phyloP scores from a whole-genome alignment of 2,329 filamentous ascomycete species.

The Alternaria sp. region DNA sequence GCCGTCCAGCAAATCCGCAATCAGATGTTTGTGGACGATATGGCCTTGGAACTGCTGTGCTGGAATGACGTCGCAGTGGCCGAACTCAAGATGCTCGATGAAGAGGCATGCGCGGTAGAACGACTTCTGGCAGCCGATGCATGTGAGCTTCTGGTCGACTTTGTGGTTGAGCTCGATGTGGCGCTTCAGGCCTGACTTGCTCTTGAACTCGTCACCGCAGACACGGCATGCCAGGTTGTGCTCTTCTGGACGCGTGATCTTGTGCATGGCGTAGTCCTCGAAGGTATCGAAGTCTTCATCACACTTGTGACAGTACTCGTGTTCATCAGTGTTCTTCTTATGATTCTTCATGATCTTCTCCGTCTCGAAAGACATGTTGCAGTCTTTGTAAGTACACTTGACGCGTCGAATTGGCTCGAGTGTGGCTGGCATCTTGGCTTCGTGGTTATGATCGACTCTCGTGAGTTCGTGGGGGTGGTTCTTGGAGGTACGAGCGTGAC shows the following conservation, averaged over 20 bases:
- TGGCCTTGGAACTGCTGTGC: constrained; percentile 54
- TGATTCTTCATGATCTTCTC: constrained; percentile 57
- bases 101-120: constrained; percentile 59
- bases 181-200: constrained; percentile 56
- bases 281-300: constrained; percentile 54
- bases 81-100: constrained; percentile 62
- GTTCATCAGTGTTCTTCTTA: constrained; percentile 54
- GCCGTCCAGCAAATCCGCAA: constrained; percentile 42
- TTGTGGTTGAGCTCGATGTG: constrained; percentile 61
- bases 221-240: constrained; percentile 62
- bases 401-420: constrained; percentile 31
- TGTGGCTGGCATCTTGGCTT: constrained; percentile 29
- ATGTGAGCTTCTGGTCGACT: constrained; percentile 58
- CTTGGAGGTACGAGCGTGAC: background rate
- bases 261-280: constrained; percentile 57
- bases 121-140: constrained; percentile 57
- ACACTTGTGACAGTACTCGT: constrained; percentile 56
- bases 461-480: background rate
- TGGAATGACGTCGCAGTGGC: constrained; percentile 55
- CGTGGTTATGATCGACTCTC: background rate
- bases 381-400: constrained; percentile 56
- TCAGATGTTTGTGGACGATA: constrained; percentile 58
- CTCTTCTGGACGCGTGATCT: constrained; percentile 43
- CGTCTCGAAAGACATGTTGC: constrained; percentile 54
- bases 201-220: constrained; percentile 64